Percentiles rank a stretch among this genome's conserved stretches.
These are phyloP conservation scores for Penicillium arizonense DNA, from an alignment of 495 filamentous ascomycete genomes.

Conservation along the genomic window DNA sequence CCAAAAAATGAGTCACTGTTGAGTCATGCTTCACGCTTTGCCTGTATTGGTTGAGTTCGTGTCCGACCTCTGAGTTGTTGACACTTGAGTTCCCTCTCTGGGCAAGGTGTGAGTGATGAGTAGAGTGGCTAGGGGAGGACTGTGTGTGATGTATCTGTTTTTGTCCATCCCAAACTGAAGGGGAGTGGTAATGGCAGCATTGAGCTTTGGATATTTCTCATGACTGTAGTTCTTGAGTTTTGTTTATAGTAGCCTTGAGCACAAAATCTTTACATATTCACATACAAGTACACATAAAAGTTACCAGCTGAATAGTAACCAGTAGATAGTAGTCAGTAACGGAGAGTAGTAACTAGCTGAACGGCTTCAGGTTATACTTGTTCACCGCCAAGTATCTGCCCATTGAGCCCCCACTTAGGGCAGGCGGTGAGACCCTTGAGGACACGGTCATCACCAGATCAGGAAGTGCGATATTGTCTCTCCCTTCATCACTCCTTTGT, in stretches of 20 bases:
- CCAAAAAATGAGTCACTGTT: slow-evolving; percentile 21
- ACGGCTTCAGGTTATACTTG: neutral
- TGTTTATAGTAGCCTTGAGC: slow-evolving; percentile 9
- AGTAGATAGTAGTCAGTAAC: too few relatives aligned
- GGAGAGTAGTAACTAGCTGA: too few relatives aligned
- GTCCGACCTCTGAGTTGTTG: slow-evolving; percentile 27
- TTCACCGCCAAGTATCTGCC: slow-evolving; percentile 21
- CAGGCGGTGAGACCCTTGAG: slow-evolving; percentile 25
- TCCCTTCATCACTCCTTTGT: slow-evolving; percentile 31
- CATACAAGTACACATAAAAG: neutral
- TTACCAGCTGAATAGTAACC: too few relatives aligned
- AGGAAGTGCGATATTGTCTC: slow-evolving; percentile 21
- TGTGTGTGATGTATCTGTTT: slow-evolving; percentile 5
- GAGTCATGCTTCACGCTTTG: slow-evolving; percentile 1
- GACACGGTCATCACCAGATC: slow-evolving; percentile 35
- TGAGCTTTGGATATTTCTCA: slow-evolving; percentile 7
- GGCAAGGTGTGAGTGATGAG: slow-evolving; percentile 5
- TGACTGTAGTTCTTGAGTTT: slow-evolving; percentile 4
- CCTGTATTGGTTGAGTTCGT: slow-evolving; percentile 38
- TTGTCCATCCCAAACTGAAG: slow-evolving; percentile 3
- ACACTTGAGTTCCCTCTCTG: slow-evolving; percentile 41
- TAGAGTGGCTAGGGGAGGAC: neutral
- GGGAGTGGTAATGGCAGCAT: slow-evolving; percentile 1
- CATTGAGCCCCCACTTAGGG: slow-evolving; percentile 6
- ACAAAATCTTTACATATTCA: neutral